Conservation (phyloP, 345 rosid genomes). For the Rhodomyrtus tomentosa region DNA sequence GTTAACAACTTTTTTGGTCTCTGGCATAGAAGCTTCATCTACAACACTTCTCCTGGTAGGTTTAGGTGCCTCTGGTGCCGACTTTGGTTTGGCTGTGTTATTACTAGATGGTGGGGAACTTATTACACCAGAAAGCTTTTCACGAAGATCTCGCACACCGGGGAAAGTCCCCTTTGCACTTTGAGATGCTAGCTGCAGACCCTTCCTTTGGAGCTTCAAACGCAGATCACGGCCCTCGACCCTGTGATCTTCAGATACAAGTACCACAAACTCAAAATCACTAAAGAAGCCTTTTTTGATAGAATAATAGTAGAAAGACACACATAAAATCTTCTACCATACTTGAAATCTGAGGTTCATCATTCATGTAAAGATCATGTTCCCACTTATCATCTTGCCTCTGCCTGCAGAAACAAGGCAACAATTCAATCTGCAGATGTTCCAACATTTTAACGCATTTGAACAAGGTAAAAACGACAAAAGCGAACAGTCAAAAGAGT, state of each 20-base stretch:
- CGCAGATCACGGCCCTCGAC: conserved; percentile 80
- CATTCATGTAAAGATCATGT: conserved; percentile 70
- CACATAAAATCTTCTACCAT: conserved; percentile 16
- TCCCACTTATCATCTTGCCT: conserved; percentile 98
- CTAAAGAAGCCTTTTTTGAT: neutral
- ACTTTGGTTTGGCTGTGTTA: conserved; percentile 41
- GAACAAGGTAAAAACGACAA: neutral
- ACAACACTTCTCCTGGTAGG: conserved; percentile 47
- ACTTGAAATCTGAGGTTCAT: conserved; percentile 57
- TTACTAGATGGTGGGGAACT: conserved; percentile 37
- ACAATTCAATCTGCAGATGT: neutral
- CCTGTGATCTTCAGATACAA: conserved; percentile 52
- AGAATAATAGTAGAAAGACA: neutral
- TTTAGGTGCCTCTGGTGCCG: conserved; percentile 39
- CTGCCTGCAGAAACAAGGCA: conserved; percentile 46
- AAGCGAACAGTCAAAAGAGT: neutral
- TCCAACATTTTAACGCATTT: neutral
- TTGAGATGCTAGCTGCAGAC: conserved; percentile 31
- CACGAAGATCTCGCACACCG: conserved; percentile 68
- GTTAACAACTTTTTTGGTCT: conserved; percentile 34
- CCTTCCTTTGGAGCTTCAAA: conserved; percentile 77
- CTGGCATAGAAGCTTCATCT: conserved; percentile 45
- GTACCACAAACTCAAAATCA: conserved; percentile 27
- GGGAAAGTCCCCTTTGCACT: conserved; percentile 39
- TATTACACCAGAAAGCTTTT: conserved; percentile 79